Base-by-base conservation (phyloP, 495 filamentous ascomycete genomes). In the Copromyces sp. region DNA sequence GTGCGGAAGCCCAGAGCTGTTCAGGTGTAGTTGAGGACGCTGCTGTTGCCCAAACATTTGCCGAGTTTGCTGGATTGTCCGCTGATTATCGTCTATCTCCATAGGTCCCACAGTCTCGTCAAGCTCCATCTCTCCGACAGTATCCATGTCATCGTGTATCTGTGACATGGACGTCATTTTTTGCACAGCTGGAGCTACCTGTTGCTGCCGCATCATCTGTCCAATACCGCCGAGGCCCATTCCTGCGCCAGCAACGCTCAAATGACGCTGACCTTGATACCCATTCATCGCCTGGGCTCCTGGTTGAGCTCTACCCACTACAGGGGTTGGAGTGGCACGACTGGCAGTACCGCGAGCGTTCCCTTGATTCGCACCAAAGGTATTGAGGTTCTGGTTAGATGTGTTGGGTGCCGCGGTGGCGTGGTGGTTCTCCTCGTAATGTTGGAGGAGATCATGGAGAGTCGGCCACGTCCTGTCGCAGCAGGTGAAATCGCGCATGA, bases 71-170 rank as follows among this genome's bases (percentile, higher is more conserved):
- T 90, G 88, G 69, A 90, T 84, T 73, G 90, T 87, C 61, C 89
- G 87, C 70, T 89, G 84, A 75, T 81, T 85, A 80, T 88, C 83
- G 77, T 87, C 85, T 80, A 86, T 80, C 53, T 92, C 89, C 78
- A 86, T 86, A 71, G 86, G 85, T 14, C 88, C 90, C 68, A 91
- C 85, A 2, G 89, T 86, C 72, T 97, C 94, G 78, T 98, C 95
- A 89, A 99, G 89, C 79, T 98, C 95, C 95, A 99, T 98, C 77
- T 96, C 93, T 72, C 94, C 94, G 32, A 97, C 90, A 8, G 90
- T 88, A 78, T 97, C 94, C 86, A 94, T 90, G 77, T 97, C 94
- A 69, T 90, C 89, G 44, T 84, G 83, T 75, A 82, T 75, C 59
- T 82, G 81, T 61, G 81, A 84, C 77, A 81, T 78, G 65, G 61